These are phyloP conservation scores for Abrus pulchellus DNA, from an alignment of 306 rosid species.

Conservation along the genomic window DNA sequence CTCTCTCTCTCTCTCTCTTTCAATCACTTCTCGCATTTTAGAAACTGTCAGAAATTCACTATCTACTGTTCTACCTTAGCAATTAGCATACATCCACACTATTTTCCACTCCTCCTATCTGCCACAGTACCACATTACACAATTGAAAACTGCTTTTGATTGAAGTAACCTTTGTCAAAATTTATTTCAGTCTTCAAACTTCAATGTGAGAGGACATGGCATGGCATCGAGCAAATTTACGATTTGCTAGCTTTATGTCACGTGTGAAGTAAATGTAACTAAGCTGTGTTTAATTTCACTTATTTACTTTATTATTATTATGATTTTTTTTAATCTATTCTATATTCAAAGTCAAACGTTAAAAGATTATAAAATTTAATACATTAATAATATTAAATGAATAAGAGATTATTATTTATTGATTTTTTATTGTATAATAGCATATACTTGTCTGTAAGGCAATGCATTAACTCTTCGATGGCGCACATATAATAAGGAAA, in stretches of 20 bases:
- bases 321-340: too few relatives aligned
- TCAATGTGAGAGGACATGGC: slow-evolving; percentile 12
- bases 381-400: too few relatives aligned
- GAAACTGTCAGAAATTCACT: slow-evolving; percentile 57
- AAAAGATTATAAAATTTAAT: too few relatives aligned
- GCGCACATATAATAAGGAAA: slow-evolving; percentile 35
- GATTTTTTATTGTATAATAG: neutral
- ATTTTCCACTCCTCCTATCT: slow-evolving; percentile 40
- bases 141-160: slow-evolving; percentile 7
- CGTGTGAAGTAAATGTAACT: neutral
- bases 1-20: slow-evolving; percentile 49
- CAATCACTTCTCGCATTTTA: slow-evolving; percentile 41
- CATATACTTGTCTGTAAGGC: slow-evolving; percentile 37
- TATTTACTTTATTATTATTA: neutral
- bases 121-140: slow-evolving; percentile 36
- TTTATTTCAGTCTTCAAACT: neutral
- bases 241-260: neutral
- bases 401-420: too few relatives aligned
- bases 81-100: slow-evolving; percentile 29
- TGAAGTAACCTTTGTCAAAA: neutral
- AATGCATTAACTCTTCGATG: slow-evolving; percentile 42
- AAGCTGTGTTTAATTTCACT: neutral
- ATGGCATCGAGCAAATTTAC: neutral
- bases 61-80: slow-evolving; percentile 46
- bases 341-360: too few relatives aligned